Evolutionary conservation across 225 moss, liverwort and hornwort genomes (phyloP).

Genomic region (Anthoceros angustus): DNA sequence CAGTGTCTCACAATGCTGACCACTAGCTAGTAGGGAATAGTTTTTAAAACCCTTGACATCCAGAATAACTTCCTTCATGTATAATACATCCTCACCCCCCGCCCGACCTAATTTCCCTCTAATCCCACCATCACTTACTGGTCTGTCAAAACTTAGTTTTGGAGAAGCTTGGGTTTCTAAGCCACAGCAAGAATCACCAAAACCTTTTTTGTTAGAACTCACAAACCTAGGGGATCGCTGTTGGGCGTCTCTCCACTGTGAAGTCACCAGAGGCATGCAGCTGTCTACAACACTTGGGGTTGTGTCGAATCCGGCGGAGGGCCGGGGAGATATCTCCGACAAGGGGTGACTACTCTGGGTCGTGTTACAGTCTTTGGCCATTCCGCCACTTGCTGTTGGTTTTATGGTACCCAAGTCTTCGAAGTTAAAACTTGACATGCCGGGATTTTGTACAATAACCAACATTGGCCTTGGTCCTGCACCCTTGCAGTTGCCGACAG

Average conservation of each 20-base stretch:
- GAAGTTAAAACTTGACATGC: conserved; percentile 26
- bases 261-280: conserved; percentile 2
- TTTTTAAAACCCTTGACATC: background rate
- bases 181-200: conserved; percentile 4
- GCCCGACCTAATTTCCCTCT: conserved; percentile 2
- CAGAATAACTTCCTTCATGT: background rate
- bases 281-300: background rate
- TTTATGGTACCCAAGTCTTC: conserved; percentile 2
- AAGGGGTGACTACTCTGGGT: background rate
- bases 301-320: background rate
- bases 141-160: background rate
- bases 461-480: conserved; percentile 36
- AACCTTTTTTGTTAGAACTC: conserved; percentile 1
- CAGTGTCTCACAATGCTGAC: background rate
- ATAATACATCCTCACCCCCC: conserved; percentile 1
- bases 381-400: background rate
- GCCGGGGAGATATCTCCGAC: background rate
- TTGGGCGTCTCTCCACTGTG: background rate
- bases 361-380: background rate
- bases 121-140: background rate
- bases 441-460: conserved; percentile 84
- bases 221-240: conserved; percentile 5
- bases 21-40: background rate
- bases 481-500: conserved; percentile 24
- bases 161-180: background rate